Base-by-base conservation (phyloP, 345 rosid genomes). In the Eucalyptus polybractea region DNA sequence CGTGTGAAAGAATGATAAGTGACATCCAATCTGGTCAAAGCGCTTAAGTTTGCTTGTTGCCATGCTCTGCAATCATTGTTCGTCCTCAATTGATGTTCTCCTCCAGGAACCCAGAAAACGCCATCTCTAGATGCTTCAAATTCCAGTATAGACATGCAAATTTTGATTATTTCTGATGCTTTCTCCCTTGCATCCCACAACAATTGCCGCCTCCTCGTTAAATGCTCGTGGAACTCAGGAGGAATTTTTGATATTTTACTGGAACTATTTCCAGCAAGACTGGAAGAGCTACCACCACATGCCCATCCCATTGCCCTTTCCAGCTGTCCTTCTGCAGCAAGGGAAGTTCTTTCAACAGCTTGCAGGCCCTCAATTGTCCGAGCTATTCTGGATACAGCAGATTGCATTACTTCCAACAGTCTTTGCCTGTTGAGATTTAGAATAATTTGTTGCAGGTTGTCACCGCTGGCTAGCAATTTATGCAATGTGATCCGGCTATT, bases 221-320 rank as follows among this genome's bases (percentile, higher is more conserved):
- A 92, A 93, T 96, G 96, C 86, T 95, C 96, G 90, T 95, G 98
- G 90, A 97, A 97, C 88, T 96, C 96, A 6, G 95, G 91, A 92
- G 99, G 98, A 91, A 96, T 96, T 85, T 97, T 97, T 29, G 98
- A 94, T 88, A 91, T 91, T 94, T 95, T 97, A 90, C 93, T 88
- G 60, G 97, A 92, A 65, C 93, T 89, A 90, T 91, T 94, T 92
- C 94, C 98, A 85, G 91, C 72, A 60, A 92, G 88, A 90, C 89
- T 90, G 86, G 98, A 93, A 90, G 92, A 94, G 91, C 96, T 93
- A 60, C 96, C 98, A 87, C 98, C 98, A 81, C 99, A 97, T 91
- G 99, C 98, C 99, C 98, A 97, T 86, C 95, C 95, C 98, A 97
- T 95, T 89, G 99, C 98, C 92, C 99, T 95, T 94, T 96, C 99